A percentile compares a stretch with the other conserved stretches of the same genome.
These are phyloP conservation scores for Aphanomyces euteiches DNA, from an alignment of 352 stramenopile species.

Conservation along the genomic window DNA sequence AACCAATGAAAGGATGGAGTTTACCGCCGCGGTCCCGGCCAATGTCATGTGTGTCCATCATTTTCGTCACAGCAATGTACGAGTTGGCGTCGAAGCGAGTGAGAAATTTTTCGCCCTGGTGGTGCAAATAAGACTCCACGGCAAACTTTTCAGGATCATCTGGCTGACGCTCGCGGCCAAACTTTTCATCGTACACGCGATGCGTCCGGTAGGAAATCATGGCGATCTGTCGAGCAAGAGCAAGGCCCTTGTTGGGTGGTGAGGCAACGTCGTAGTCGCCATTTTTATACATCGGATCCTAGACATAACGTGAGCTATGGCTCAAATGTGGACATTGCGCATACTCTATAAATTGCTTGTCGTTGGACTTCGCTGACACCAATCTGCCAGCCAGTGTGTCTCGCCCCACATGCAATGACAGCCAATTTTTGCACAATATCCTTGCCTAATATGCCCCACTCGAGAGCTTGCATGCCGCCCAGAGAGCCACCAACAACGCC, in stretches of 20 bases:
- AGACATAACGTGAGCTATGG: neutral
- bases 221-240: conserved; percentile 92
- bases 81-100: conserved; percentile 93
- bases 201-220: conserved; percentile 97
- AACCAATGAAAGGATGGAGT: no score
- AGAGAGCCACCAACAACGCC: conserved; percentile 94
- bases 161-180: conserved; percentile 62
- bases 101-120: conserved; percentile 95
- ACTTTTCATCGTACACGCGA: conserved; percentile 90
- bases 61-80: conserved; percentile 93
- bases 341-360: conserved; percentile 90
- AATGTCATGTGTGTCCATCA: conserved; percentile 97
- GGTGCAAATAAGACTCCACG: conserved; percentile 84
- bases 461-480: conserved; percentile 96
- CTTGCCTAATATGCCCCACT: conserved; percentile 89
- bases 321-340: neutral
- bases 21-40: conserved; percentile 65
- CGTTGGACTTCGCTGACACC: conserved; percentile 93
- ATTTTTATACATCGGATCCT: conserved; percentile 87
- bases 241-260: conserved; percentile 75
- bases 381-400: conserved; percentile 96
- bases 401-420: conserved; percentile 90
- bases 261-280: conserved; percentile 64
- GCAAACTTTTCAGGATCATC: conserved; percentile 55
- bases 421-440: conserved; percentile 88